phyloP scores from a whole-genome alignment of 2,329 filamentous ascomycete species.

The Pezicula neosporulosa region DNA sequence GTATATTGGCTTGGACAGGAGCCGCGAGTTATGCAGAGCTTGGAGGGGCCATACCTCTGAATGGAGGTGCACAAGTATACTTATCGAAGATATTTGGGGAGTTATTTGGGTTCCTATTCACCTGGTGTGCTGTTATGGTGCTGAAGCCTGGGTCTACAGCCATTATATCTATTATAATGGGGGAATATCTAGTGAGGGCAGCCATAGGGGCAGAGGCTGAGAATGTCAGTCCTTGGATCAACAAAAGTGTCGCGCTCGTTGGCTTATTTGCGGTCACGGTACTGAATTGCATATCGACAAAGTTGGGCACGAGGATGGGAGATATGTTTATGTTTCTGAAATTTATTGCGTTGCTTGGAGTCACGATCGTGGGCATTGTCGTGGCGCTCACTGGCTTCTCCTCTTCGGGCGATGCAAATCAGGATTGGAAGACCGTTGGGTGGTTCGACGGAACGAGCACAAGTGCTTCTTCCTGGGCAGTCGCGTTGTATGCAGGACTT shows the following conservation, averaged over 20 bases:
- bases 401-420: slow-evolving; percentile 68
- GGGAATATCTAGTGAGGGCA: slow-evolving; percentile 91
- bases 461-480: slow-evolving; percentile 82
- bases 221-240: slow-evolving; percentile 79
- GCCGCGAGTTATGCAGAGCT: slow-evolving; percentile 94
- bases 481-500: slow-evolving; percentile 89
- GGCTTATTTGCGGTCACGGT: slow-evolving; percentile 76
- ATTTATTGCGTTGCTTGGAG: slow-evolving; percentile 81
- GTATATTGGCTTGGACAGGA: slow-evolving; percentile 93
- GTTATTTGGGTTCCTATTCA: slow-evolving; percentile 88
- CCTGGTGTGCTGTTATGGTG: slow-evolving; percentile 92
- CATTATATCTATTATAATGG: slow-evolving; percentile 97
- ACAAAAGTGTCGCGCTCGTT: slow-evolving; percentile 79
- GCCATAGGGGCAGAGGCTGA: slow-evolving; percentile 83
- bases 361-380: slow-evolving; percentile 84
- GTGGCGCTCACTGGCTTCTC: slow-evolving; percentile 85
- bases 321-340: slow-evolving; percentile 97
- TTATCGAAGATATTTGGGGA: slow-evolving; percentile 96
- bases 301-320: slow-evolving; percentile 79
- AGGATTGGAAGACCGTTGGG: slow-evolving; percentile 80
- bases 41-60: slow-evolving; percentile 91
- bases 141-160: slow-evolving; percentile 90
- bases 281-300: slow-evolving; percentile 88
- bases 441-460: slow-evolving; percentile 88
- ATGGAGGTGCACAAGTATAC: slow-evolving; percentile 92